Percentiles rank a stretch among this genome's conserved stretches.
Conservation (phyloP, 2,329 filamentous ascomycete species). For the Ophiostoma quercus region DNA sequence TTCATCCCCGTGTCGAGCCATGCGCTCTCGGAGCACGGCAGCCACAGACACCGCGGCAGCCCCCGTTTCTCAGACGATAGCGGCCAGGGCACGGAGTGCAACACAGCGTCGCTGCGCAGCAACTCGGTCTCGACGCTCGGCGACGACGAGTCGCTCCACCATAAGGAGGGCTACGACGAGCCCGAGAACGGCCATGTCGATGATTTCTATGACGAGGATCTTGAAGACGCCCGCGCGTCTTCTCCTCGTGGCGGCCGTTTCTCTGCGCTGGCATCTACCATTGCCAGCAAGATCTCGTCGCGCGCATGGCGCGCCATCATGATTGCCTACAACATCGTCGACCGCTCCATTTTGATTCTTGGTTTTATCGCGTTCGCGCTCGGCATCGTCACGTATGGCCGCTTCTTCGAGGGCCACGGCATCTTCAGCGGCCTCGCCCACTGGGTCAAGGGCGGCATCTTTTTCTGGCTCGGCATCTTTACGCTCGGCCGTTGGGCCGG, state of each 20-base stretch:
- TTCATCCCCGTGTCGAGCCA: conserved; percentile 60
- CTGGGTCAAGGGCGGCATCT: conserved; percentile 90
- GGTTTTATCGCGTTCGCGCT: conserved; percentile 68
- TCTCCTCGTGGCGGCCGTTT: conserved; percentile 41
- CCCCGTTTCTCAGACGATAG: conserved; percentile 65
- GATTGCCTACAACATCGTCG: conserved; percentile 61
- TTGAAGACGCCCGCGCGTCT: conserved; percentile 38
- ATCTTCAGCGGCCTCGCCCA: conserved; percentile 86
- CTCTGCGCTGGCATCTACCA: conserved; percentile 47
- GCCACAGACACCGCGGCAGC: conserved; percentile 21
- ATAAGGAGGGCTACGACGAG: conserved; percentile 49
- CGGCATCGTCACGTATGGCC: conserved; percentile 70
- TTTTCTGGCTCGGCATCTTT: conserved; percentile 86
- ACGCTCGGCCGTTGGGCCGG: conserved; percentile 87
- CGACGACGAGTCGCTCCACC: conserved; percentile 41
- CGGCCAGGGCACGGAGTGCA: conserved; percentile 67
- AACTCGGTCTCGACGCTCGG: conserved; percentile 56
- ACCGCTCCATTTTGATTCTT: conserved; percentile 71
- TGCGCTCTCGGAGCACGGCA: conserved; percentile 48
- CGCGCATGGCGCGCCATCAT: conserved; percentile 54
- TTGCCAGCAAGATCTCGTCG: conserved; percentile 52
- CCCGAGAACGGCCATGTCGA: conserved; percentile 39
- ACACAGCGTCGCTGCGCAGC: conserved; percentile 61
- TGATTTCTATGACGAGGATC: conserved; percentile 38
- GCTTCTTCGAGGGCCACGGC: conserved; percentile 66